Evolutionary conservation across 129 eudicot genomes (phyloP).

Genomic region (Artemisia annua): DNA sequence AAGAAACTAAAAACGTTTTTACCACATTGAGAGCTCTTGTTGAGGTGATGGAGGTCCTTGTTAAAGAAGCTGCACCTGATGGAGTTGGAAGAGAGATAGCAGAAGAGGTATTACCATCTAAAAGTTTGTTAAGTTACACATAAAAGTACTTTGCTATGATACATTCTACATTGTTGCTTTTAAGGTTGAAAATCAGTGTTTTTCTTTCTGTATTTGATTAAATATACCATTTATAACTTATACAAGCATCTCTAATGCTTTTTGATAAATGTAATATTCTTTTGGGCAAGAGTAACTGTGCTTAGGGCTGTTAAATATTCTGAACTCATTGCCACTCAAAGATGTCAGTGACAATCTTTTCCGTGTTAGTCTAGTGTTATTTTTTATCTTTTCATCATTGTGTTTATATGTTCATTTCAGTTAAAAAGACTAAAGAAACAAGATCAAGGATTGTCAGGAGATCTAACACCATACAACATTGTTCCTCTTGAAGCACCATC

Average conservation of each 20-base stretch:
- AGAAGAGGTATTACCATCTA: constrained; percentile 58
- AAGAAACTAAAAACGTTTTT: constrained; percentile 69
- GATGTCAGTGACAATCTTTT: not conserved
- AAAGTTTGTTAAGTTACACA: too few species aligned
- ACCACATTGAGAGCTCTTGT: constrained; percentile 91
- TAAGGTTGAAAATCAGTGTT: not conserved
- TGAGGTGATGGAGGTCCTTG: constrained; percentile 88
- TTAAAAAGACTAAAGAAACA: constrained; percentile 69
- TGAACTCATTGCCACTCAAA: constrained; percentile 5
- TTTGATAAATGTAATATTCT: not conserved
- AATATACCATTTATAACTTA: not conserved
- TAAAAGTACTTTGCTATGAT: not conserved
- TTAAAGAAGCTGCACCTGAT: constrained; percentile 72
- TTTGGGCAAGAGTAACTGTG: not conserved
- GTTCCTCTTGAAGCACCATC: constrained; percentile 94
- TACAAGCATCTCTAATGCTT: constrained; percentile 9
- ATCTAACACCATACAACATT: constrained; percentile 81
- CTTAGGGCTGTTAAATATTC: not conserved
- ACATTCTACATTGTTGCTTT: too few species aligned
- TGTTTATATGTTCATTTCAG: constrained; percentile 38
- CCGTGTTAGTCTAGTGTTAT: not conserved
- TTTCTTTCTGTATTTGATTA: not conserved
- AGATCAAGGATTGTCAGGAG: constrained; percentile 79
- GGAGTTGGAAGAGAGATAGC: constrained; percentile 63
- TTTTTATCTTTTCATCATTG: not conserved